Evolutionary conservation across 352 stramenopile genomes (phyloP), one percentile per base, ranked within the genome.

Genomic region (Phytophthora sp.): DNA sequence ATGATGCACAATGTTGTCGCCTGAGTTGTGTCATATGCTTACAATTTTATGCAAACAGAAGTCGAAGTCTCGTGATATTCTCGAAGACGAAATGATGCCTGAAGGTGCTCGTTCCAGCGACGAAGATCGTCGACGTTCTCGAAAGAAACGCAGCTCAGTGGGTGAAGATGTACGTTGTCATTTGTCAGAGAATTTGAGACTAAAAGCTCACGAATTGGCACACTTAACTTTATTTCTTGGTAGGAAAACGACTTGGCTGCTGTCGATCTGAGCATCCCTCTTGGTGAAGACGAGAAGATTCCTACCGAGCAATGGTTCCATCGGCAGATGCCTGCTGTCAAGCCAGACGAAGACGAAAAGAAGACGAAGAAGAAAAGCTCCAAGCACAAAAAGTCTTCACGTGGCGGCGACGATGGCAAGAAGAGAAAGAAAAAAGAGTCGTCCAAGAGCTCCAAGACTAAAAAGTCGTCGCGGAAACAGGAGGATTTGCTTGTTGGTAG

Each of bases 241-340:
- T 38, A 95, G 71, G 83, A 90, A 33, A 77, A 70, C 18, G 84
- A 93, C 47, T 60, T 95, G 63, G 71, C 86, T 42, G 84, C 85
- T 2, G 82, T 95, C 9, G 88, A 95, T 53, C 73, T 95, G 56
- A 89, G 77, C 18, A 79, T 91, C 18, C 85, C 88, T n/a, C 65
- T 94, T 12, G 77, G 82, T 23, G 77, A 93, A 46, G 66, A 93
- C 56, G 84, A 93, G 63, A 84, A 81, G 63, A 86, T 93, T 60
- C 84, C 83, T 4, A 89, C 95, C 33, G 73, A 89, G 16, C 84
- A 93, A 39, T 89, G 96, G 79, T 91, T 77, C 68, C 83, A 93
- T 68, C 80, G 82, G 16, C 74, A 90, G 56, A 78, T 76, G 11
- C 51, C 58, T 1, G 59, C 62, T 16, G 36, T 49, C 4, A 90